Evolutionary conservation across 169 alveolate species (phyloP), one percentile per base, ranked within the genome.

Genomic region (Plasmodium falciparum): DNA sequence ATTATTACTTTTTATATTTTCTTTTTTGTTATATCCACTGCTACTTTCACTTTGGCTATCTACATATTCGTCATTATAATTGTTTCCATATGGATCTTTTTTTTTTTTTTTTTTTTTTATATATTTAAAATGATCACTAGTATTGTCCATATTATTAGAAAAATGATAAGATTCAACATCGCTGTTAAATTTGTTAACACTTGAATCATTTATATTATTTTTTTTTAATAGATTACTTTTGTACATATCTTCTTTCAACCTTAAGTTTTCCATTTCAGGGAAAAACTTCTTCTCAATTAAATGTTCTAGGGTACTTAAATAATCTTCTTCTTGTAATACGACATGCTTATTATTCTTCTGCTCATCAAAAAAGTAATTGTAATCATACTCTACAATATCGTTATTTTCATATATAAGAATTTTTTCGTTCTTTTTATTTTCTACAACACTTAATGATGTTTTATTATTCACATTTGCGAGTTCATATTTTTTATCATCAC

Each of bases 201-300:
- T 39, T 39, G 5, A 5, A 39, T 39, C 47, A 39, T 39, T 5
- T 39, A 39, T 39, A 49, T 15, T 54, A 17, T 52, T 49, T 56
- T 70, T 49, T 56, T 58, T 73, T 17, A 24, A 13, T 9, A 78
- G 59, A 56, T 50, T 47, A 24, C 33, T 20, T 67, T 90, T 69
- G 24, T 69, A 26, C 76, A 20, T 56, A 5, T 49, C 33, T 88
- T 15, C 8, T 70, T 43, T 75, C 75, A 33, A 11, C n/a, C 93
- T 73, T 11, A 78, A 80, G n/a, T 89, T 92, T 15, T 80, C 49
- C 15, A 93, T 56, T 26, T 92, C 95, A 1, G 96, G 96, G 47
- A 76, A 93, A 62, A 88, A 93, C 56, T 88, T 94, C 24, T 94
- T 93, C 80, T 93, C 96, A 15, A 93, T 93, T 59, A 93, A 89